These are phyloP conservation scores for Yarrowia yakushimensis DNA, from an alignment of 805 yeast genomes.

Conservation along the genomic window DNA sequence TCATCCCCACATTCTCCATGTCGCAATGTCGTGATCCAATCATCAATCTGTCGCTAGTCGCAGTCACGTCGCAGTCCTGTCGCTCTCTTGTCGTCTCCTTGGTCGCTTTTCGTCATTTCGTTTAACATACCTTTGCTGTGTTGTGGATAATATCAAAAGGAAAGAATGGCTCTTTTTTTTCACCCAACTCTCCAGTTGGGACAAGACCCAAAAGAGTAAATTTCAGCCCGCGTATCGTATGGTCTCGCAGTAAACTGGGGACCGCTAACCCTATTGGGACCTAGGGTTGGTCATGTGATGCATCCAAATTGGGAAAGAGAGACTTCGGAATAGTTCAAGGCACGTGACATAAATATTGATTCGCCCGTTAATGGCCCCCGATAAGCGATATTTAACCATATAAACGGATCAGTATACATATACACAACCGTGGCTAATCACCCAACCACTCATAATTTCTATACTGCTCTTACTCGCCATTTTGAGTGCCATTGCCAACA, in stretches of 20 bases:
- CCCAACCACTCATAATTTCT: neutral
- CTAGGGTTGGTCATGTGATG: constrained; percentile 12
- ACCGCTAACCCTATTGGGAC: constrained; percentile 4
- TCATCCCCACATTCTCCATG: neutral
- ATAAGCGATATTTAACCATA: too few species aligned
- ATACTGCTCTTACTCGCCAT: neutral
- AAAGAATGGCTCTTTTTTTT: constrained; percentile 7
- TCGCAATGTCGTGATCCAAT: neutral
- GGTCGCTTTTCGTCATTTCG: neutral
- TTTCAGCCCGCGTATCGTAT: constrained; percentile 20
- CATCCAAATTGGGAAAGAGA: neutral
- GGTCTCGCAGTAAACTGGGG: constrained; percentile 12
- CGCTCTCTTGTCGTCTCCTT: neutral
- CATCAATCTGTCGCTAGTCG: neutral
- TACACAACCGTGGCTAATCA: neutral
- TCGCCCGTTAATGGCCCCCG: neutral
- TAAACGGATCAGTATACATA: too few species aligned
- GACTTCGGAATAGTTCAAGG: too few species aligned
- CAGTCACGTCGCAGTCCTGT: neutral
- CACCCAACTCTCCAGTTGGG: constrained; percentile 15
- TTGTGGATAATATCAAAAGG: constrained; percentile 23
- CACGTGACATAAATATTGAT: neutral
- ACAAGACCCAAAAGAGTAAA: constrained; percentile 23
- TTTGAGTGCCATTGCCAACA: neutral
- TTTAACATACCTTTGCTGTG: constrained; percentile 24